Percentiles rank a stretch among this genome's conserved stretches.
Evolutionary conservation across 1,284 basidiomycete species (phyloP).

Genomic region (Ceratobasidium papillatum): DNA sequence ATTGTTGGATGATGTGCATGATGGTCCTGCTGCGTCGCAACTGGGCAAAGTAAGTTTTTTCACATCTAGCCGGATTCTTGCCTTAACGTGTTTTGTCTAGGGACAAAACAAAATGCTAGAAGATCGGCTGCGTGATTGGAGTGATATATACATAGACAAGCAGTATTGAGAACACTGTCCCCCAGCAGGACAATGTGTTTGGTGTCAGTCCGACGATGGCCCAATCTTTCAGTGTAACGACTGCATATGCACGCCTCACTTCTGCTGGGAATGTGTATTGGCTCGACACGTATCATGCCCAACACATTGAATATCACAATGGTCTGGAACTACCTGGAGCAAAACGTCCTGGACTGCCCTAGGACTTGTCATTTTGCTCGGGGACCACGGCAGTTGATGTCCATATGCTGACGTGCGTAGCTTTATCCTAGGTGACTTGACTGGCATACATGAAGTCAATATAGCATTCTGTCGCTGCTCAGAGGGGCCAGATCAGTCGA

Average conservation of each 20-base stretch:
- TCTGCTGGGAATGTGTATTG: not conserved
- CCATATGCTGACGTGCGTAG: too few relatives aligned
- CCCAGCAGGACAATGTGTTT: not conserved
- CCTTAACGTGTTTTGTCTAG: not conserved
- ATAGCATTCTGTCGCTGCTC: not conserved
- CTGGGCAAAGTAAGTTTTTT: too few relatives aligned
- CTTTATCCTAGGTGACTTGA: not conserved
- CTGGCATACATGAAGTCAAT: not conserved
- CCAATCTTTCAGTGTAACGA: not conserved
- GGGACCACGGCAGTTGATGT: not conserved
- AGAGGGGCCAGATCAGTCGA: not conserved
- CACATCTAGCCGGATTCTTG: too few relatives aligned
- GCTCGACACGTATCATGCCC: not conserved
- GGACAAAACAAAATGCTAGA: conserved; percentile 7
- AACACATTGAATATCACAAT: not conserved
- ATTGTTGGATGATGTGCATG: too few relatives aligned
- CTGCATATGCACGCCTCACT: not conserved
- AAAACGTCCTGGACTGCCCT: not conserved
- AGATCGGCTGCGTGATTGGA: not conserved
- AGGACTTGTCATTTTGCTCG: not conserved
- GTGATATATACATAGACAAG: not conserved
- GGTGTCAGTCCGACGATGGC: not conserved
- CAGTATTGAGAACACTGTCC: not conserved
- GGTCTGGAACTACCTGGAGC: not conserved
- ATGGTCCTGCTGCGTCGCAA: too few relatives aligned